Conservation (phyloP, 768 basidiomycete genomes). For the Galerina sulciceps region DNA sequence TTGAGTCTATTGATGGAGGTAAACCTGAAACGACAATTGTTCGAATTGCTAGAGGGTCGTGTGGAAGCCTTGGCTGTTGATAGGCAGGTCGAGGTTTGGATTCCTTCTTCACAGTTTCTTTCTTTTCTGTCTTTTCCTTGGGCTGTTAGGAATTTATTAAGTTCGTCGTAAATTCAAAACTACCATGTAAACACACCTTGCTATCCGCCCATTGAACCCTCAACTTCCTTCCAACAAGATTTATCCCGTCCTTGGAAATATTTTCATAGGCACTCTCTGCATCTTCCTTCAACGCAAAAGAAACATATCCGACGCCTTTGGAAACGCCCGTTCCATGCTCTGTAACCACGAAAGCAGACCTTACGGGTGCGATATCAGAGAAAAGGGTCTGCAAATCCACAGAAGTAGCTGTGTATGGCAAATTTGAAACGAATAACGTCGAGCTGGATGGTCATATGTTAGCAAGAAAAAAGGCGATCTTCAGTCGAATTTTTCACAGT, state of each 20-base stretch:
- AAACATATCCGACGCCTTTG: conserved; percentile 96
- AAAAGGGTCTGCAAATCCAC: conserved; percentile 91
- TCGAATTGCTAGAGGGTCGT: conserved; percentile 83
- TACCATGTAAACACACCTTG: conserved; percentile 53
- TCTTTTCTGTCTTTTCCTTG: conserved; percentile 44
- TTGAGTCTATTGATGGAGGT: conserved; percentile 63
- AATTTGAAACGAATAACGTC: conserved; percentile 91
- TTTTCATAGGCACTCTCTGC: conserved; percentile 75
- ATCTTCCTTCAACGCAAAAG: conserved; percentile 89
- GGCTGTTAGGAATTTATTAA: conserved; percentile 33
- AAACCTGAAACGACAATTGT: conserved; percentile 82
- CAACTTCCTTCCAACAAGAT: conserved; percentile 68
- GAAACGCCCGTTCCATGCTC: conserved; percentile 76
- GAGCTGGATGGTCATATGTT: conserved; percentile 50
- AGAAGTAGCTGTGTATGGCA: conserved; percentile 90
- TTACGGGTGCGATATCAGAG: conserved; percentile 93
- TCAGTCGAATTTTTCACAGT: neutral
- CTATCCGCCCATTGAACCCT: conserved; percentile 81
- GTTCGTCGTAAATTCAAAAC: neutral
- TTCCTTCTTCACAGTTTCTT: conserved; percentile 39
- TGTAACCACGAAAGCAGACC: conserved; percentile 91
- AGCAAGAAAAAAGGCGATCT: neutral
- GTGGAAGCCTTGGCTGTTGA: conserved; percentile 35
- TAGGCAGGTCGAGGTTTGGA: conserved; percentile 42
- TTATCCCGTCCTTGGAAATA: conserved; percentile 66